Percentiles rank a stretch among this genome's conserved stretches.
These are phyloP conservation scores for Suhomyces taliae DNA, from an alignment of 1,139 yeast genomes.

Conservation along the genomic window DNA sequence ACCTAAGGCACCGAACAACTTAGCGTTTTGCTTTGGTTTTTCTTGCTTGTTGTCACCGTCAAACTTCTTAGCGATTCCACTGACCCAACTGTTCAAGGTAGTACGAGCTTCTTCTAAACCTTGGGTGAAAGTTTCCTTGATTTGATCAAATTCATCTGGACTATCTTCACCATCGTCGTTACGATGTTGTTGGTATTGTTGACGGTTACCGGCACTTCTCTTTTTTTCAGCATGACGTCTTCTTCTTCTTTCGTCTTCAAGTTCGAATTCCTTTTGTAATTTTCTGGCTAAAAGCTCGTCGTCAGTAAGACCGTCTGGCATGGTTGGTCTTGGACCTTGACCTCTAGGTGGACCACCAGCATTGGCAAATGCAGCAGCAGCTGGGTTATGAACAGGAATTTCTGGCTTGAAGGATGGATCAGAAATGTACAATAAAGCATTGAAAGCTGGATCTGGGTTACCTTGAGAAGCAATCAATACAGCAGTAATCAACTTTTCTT, in stretches of 20 bases:
- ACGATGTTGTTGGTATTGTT: constrained; percentile 19
- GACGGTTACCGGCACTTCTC: constrained; percentile 18
- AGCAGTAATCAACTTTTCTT: constrained; percentile 69
- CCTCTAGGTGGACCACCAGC: too few relatives aligned
- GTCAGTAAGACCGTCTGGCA: constrained; percentile 43
- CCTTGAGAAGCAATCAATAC: constrained; percentile 86
- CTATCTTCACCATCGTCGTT: constrained; percentile 48
- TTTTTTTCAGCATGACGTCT: constrained; percentile 25
- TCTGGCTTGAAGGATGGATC: constrained; percentile 76
- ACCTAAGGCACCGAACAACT: constrained; percentile 50
- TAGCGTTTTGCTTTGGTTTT: constrained; percentile 24
- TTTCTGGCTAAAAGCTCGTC: constrained; percentile 85
- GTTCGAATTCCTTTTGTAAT: constrained; percentile 69
- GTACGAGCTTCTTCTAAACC: constrained; percentile 84
- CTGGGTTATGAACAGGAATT: constrained; percentile 37
- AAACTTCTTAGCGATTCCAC: constrained; percentile 64
- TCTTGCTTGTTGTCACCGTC: constrained; percentile 15
- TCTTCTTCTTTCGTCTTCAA: constrained; percentile 34
- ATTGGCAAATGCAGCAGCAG: constrained; percentile 6
- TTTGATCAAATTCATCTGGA: constrained; percentile 66
- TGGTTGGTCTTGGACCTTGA: too few relatives aligned
- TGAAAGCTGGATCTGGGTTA: constrained; percentile 79
- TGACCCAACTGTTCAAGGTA: constrained; percentile 81
- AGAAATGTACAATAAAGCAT: constrained; percentile 75
- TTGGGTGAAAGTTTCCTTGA: constrained; percentile 68